These are phyloP conservation scores for Physcomitrellopsis africana DNA, from an alignment of 225 moss, liverwort and hornwort genomes.

Conservation along the genomic window DNA sequence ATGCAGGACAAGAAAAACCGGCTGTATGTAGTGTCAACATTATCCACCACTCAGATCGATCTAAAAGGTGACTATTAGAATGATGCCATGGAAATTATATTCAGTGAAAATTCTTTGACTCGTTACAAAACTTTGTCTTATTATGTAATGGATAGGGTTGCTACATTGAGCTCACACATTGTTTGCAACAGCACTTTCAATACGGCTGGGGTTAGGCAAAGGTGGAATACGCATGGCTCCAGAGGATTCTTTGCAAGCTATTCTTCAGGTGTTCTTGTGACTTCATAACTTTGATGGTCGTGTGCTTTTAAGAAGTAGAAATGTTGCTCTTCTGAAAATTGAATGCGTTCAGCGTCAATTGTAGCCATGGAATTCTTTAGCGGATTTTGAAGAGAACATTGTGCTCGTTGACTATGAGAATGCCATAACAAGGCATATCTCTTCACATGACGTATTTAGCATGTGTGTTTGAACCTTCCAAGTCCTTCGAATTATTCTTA, in stretches of 20 bases:
- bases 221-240: constrained; percentile 78
- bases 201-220: constrained; percentile 79
- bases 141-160: background rate
- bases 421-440: background rate
- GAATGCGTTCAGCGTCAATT: background rate
- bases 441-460: background rate
- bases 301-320: background rate
- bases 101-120: background rate
- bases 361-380: constrained; percentile 9
- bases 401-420: background rate
- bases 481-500: constrained; percentile 6
- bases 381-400: background rate
- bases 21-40: constrained; percentile 72
- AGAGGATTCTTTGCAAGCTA: constrained; percentile 66
- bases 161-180: background rate
- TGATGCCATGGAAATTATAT: background rate
- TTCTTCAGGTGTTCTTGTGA: constrained; percentile 59
- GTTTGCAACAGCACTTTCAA: constrained; percentile 62
- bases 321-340: background rate
- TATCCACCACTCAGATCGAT: constrained; percentile 66
- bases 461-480: constrained; percentile 13
- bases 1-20: constrained; percentile 91
- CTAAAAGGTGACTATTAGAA: constrained; percentile 56
- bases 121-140: background rate
- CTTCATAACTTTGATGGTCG: background rate